Evolutionary conservation across 73 alveolate species (phyloP).

Genomic region (Durusdinium trenchii): DNA sequence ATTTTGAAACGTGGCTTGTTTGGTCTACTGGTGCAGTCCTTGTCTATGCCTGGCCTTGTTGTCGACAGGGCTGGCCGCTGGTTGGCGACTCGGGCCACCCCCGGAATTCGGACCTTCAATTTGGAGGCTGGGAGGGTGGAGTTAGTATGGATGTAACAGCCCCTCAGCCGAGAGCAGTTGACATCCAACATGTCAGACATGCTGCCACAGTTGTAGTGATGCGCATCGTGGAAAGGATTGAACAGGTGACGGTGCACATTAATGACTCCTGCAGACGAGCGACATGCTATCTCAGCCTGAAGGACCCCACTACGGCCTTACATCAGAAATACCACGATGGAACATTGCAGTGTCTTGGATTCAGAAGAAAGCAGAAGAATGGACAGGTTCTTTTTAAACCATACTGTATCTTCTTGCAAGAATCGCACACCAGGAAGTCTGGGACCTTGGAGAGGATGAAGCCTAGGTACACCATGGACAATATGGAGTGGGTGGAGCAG

Average conservation of each 20-base stretch:
- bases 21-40: too few species aligned
- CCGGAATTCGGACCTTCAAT: conserved; percentile 37
- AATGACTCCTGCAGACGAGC: too few species aligned
- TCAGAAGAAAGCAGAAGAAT: neutral
- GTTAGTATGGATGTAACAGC: neutral
- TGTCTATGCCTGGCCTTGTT: neutral
- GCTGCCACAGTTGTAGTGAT: too few species aligned
- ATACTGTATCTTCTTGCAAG: neutral
- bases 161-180: neutral
- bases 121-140: conserved; percentile 6
- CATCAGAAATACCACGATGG: conserved; percentile 90
- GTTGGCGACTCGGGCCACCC: conserved; percentile 32
- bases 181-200: too few species aligned
- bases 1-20: too few species aligned
- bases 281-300: neutral
- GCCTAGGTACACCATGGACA: conserved; percentile 89
- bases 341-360: conserved; percentile 64
- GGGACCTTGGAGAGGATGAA: neutral
- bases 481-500: conserved; percentile 94
- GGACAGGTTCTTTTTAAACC: neutral
- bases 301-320: conserved; percentile 82
- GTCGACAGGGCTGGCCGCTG: neutral
- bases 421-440: neutral
- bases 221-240: too few species aligned
- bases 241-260: too few species aligned